A percentile compares a stretch with the other conserved stretches of the same genome.
These are phyloP conservation scores for Juncus effusus DNA, from an alignment of 176 grass and related monocot genomes.

Conservation along the genomic window DNA sequence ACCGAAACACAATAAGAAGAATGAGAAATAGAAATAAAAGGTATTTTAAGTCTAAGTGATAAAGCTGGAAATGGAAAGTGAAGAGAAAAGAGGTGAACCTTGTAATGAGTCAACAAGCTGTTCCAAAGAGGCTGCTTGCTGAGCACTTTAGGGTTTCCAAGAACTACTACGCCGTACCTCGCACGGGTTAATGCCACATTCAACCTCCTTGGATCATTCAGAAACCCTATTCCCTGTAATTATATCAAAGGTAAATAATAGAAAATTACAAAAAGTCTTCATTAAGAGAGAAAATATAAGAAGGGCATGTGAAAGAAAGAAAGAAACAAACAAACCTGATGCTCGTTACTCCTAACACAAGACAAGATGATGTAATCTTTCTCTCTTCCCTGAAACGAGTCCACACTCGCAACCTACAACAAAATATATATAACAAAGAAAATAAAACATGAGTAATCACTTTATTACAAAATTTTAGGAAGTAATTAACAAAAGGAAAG, in stretches of 20 bases:
- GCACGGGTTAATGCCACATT: slow-evolving; percentile 98
- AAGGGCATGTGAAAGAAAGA: slow-evolving; percentile 1
- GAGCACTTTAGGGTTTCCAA: slow-evolving; percentile 97
- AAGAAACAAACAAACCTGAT: slow-evolving; percentile 57
- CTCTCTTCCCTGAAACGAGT: slow-evolving; percentile 98
- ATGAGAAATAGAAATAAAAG: no score
- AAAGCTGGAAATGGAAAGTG: background rate
- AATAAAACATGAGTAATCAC: no score
- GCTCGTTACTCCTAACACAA: slow-evolving; percentile 98
- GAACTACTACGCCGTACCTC: slow-evolving; percentile 92
- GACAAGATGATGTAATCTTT: slow-evolving; percentile 99
- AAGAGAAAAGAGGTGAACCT: slow-evolving; percentile 42
- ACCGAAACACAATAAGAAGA: background rate
- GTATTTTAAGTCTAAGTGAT: no score
- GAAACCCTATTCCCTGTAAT: slow-evolving; percentile 93
- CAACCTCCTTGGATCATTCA: slow-evolving; percentile 99
- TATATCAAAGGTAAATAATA: slow-evolving; percentile 10
- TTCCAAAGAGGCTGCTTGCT: slow-evolving; percentile 99
- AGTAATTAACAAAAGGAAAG: background rate
- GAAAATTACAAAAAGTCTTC: background rate
- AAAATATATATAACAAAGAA: background rate
- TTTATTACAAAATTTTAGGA: slow-evolving; percentile 4
- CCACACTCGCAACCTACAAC: slow-evolving; percentile 93
- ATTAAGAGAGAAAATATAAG: slow-evolving; percentile 13
- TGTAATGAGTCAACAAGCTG: slow-evolving; percentile 99